A percentile compares a stretch with the other conserved stretches of the same genome.
phyloP scores from a whole-genome alignment of 2,329 filamentous ascomycete genomes.

The Emergomyces africanus region DNA sequence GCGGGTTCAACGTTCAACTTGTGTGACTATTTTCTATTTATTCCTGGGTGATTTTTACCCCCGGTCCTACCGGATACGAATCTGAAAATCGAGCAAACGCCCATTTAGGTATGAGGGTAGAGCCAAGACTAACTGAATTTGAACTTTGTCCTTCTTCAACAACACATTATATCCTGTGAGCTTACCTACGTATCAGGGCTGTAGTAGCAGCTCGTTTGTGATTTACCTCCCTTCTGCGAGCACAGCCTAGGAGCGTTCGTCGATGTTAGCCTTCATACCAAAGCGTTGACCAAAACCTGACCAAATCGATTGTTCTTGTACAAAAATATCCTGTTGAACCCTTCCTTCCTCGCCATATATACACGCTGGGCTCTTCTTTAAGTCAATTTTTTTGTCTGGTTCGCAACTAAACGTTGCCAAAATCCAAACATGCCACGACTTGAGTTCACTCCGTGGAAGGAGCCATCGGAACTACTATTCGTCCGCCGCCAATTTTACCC shows the following conservation, averaged over 20 bases:
- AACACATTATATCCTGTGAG: neutral
- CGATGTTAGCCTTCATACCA: neutral
- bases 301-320: neutral
- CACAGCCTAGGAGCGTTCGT: neutral
- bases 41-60: neutral
- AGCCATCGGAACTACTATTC: conserved; percentile 22
- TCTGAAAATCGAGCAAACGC: neutral
- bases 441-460: conserved; percentile 31
- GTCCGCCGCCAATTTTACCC: conserved; percentile 31
- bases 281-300: neutral
- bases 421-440: conserved; percentile 26
- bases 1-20: neutral
- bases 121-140: neutral
- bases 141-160: neutral
- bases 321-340: neutral
- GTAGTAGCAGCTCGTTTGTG: neutral
- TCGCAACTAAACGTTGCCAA: neutral
- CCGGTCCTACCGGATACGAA: neutral
- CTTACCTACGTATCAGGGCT: neutral
- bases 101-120: neutral
- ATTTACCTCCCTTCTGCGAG: neutral
- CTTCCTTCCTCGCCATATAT: neutral
- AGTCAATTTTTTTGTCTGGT: neutral
- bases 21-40: neutral
- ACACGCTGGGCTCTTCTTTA: neutral